Base-by-base conservation (phyloP, 148 eudicot species). In the Heliamphora exappendiculata region DNA sequence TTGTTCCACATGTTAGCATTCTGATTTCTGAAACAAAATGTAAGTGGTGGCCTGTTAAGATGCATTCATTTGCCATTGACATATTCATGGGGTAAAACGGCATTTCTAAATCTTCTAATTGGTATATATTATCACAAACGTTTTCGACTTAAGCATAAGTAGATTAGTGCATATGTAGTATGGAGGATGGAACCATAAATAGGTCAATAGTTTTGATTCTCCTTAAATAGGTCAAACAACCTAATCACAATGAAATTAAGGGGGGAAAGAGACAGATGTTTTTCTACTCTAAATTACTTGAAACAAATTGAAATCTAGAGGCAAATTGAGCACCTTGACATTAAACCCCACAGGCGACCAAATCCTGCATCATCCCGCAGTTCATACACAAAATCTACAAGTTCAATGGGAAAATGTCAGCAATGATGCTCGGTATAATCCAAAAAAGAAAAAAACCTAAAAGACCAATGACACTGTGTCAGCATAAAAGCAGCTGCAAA, bases 311-410 rank as follows among this genome's bases (percentile, higher is more conserved):
- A 72, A 33, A 39, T 73, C 29, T 2, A 3, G 5, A 78, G 49
- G 55, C 80, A 79, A 54, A 59, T 51, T 65, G 47, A 70, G 72
- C 76, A 95, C 99, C 99, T 91, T 75, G 99, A 89, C 89, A 95
- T 65, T 54, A 95, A 73, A 75, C 99, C 91, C 97, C 97, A 95
- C 78, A 95, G 78, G 54, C 98, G 96, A 79, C 94, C 87, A 75
- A 95, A 81, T 68, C 91, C 88, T 70, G 96, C 91, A 83, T 93
- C 99, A 82, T 95, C 98, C 74, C 90, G 88, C 77, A 95, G 74
- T 77, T 93, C 94, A 80, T 81, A 74, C 78, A 70, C 82, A 85
- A 95, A 93, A 62, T 88, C 99, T 95, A 76, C 51, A 77, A 80
- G 65, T 31, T 13, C 51, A 57, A 76, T 8, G 14, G 75, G 9